These are phyloP conservation scores for Aquilaria agallochum DNA, from an alignment of 441 rosid species.

Conservation along the genomic window DNA sequence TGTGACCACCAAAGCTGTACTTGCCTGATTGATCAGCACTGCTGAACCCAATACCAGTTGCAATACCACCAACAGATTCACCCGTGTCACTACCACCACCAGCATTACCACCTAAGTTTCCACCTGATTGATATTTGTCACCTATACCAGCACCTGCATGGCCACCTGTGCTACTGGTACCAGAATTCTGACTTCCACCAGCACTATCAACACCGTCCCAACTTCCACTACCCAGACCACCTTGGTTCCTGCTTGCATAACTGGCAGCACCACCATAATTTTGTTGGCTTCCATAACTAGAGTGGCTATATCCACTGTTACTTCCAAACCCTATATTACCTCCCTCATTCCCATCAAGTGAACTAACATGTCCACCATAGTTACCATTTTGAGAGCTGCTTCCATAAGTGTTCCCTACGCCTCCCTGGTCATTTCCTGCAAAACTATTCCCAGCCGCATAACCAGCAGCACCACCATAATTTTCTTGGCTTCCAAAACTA, in stretches of 20 bases:
- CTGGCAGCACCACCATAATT: conserved; percentile 12
- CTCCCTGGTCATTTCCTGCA: no score
- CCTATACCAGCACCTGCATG: conserved; percentile 11
- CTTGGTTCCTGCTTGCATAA: conserved; percentile 19
- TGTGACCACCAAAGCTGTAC: no score
- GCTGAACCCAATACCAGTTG: conserved; percentile 13
- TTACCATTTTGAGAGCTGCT: neutral
- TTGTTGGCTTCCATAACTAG: no score
- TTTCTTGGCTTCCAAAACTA: no score
- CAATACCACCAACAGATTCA: conserved; percentile 13
- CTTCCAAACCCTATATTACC: no score
- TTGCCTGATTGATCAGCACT: neutral
- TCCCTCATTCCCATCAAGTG: neutral
- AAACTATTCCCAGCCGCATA: conserved; percentile 3
- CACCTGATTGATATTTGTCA: neutral
- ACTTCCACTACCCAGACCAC: conserved; percentile 20
- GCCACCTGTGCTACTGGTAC: conserved; percentile 10
- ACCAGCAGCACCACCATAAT: conserved; percentile 10
- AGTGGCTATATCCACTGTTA: no score
- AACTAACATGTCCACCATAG: conserved; percentile 9
- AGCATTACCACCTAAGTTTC: conserved; percentile 23
- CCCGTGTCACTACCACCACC: conserved; percentile 12
- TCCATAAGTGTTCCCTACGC: conserved; percentile 18
- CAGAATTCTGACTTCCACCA: conserved; percentile 16
- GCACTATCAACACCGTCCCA: conserved; percentile 24